These are phyloP conservation scores for Macrophomina pseudophaseolina DNA, from an alignment of 2,329 filamentous ascomycete genomes.

Conservation along the genomic window DNA sequence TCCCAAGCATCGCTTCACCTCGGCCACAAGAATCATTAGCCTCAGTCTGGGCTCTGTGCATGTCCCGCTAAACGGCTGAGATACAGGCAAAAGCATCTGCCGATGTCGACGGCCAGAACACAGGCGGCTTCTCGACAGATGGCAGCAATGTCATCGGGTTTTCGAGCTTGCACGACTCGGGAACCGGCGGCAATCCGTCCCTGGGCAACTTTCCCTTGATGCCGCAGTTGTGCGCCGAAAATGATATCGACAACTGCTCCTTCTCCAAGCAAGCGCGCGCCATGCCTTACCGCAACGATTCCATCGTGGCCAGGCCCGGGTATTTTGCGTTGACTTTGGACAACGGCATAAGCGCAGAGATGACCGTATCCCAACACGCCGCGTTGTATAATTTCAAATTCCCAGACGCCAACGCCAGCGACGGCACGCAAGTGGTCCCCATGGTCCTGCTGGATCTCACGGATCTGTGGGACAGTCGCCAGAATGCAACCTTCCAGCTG, in stretches of 20 bases:
- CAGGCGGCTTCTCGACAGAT: slow-evolving; percentile 61
- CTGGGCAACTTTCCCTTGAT: slow-evolving; percentile 78
- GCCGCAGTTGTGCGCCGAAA: slow-evolving; percentile 66
- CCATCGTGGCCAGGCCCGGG: slow-evolving; percentile 61
- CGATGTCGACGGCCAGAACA: slow-evolving; percentile 57
- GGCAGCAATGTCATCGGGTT: slow-evolving; percentile 51
- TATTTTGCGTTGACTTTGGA: slow-evolving; percentile 64
- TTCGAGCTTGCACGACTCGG: slow-evolving; percentile 43
- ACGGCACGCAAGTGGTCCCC: slow-evolving; percentile 52
- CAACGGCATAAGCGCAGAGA: slow-evolving; percentile 63
- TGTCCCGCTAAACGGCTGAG: slow-evolving; percentile 55
- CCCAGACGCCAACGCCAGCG: slow-evolving; percentile 37
- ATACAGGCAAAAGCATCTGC: slow-evolving; percentile 44
- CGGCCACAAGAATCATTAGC: too few relatives aligned
- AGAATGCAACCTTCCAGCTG: slow-evolving; percentile 59
- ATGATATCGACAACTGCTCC: slow-evolving; percentile 65
- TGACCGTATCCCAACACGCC: slow-evolving; percentile 65
- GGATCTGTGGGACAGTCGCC: slow-evolving; percentile 61
- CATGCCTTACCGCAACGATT: slow-evolving; percentile 55
- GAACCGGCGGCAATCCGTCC: slow-evolving; percentile 57
- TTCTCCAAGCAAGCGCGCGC: slow-evolving; percentile 58
- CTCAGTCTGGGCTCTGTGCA: background rate
- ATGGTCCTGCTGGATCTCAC: slow-evolving; percentile 65
- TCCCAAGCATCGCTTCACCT: too few relatives aligned
- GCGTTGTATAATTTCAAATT: slow-evolving; percentile 68